A percentile compares a stretch with the other conserved stretches of the same genome.
Conservation (phyloP, 2,329 filamentous ascomycete genomes). For the Diaporthe destruens region DNA sequence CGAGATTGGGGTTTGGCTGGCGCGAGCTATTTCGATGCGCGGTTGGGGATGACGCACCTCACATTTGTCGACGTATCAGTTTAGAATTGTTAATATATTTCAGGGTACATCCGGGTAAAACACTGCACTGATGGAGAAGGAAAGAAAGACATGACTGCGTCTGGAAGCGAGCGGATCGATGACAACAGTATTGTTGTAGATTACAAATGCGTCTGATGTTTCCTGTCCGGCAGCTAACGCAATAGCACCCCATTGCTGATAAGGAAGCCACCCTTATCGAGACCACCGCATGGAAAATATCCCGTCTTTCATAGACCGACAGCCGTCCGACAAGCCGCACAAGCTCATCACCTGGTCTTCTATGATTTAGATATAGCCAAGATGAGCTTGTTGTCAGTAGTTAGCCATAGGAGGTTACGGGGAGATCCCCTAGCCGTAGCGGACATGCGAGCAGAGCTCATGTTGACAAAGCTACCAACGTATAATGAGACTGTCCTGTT, state of each 20-base stretch:
- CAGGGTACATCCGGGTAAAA: not conserved
- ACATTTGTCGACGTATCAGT: not conserved
- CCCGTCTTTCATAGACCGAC: constrained; percentile 21
- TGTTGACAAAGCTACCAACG: no score
- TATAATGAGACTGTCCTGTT: not conserved
- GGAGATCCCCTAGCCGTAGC: no score
- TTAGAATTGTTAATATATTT: not conserved
- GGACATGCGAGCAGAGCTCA: no score
- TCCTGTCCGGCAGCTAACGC: constrained; percentile 15
- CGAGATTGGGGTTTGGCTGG: not conserved
- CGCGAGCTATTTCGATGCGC: not conserved
- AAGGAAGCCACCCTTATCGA: constrained; percentile 37
- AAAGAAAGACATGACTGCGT: not conserved
- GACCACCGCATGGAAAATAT: not conserved
- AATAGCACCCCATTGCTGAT: constrained; percentile 33
- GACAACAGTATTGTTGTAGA: constrained; percentile 34
- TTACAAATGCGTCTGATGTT: constrained; percentile 37
- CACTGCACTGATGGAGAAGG: not conserved
- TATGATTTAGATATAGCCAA: not conserved
- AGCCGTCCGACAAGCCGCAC: constrained; percentile 20
- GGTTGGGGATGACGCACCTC: not conserved
- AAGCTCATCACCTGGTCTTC: not conserved
- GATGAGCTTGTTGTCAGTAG: no score
- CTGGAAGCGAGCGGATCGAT: constrained; percentile 12
- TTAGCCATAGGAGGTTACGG: no score